Base-by-base conservation (phyloP, 352 stramenopile species). In the Plasmopara viticola region DNA sequence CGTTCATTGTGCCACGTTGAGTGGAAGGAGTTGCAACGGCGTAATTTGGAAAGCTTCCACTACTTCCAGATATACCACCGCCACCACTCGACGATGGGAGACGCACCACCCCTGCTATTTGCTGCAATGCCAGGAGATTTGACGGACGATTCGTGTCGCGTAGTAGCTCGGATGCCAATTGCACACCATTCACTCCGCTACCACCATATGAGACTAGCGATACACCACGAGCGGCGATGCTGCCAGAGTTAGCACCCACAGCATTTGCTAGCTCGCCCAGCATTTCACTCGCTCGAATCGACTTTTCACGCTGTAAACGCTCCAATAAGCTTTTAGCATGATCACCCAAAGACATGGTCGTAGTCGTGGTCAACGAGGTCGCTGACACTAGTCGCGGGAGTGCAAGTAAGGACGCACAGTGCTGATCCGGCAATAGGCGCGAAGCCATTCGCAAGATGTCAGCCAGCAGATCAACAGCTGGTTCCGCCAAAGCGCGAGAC, bases 371-470 rank as follows among this genome's bases (percentile, higher is more conserved):
- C 14, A 90, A 49, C 12, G 84, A 91, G 2, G 84, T 90, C 4
- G 81, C 78, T 5, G 84, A 88, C 14, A 94, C 82, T 20, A 94
- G 59, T 35, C 82, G 79, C 31, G 84, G 84, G 13, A 94, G 65
- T 4, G 84, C 78, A 28, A 94, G 64, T 5, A 94, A 58, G 34
- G 78, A 77, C 2, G 84, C 80, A 46, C 84, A 94, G 51, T 94
- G 84, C 40, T 91, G 78, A 31, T 94, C 84, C 1, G 84, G 84
- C 28, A 94, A 64, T n/a, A 94, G 56, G 12, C 82, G 67, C 4
- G 84, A 81, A 2, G 82, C 85, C 78, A 94, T 91, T 7, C 81
- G 80, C 25, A 94, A 60, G 50, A 94, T 86, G 51, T 94, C 84
- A 0, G 82, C 74, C 9, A 93, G 63, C 48, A 94, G 56, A 28